A percentile compares a stretch with the other conserved stretches of the same genome.
These are phyloP conservation scores for Peniophora sp. DNA, from an alignment of 1,284 basidiomycete genomes.

Conservation along the genomic window DNA sequence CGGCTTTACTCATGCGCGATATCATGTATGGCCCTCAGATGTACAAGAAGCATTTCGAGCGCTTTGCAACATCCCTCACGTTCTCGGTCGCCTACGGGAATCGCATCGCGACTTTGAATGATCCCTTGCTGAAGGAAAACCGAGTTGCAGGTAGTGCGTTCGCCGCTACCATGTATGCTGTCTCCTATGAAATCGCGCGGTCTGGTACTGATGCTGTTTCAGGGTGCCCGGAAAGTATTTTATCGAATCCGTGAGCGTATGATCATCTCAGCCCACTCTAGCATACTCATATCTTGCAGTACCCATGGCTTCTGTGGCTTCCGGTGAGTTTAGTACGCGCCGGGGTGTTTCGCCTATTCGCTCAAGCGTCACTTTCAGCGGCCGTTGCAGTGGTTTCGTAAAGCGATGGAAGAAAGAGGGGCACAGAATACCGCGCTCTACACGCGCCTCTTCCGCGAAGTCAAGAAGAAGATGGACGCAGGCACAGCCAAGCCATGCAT, in stretches of 20 bases:
- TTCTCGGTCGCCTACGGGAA: constrained; percentile 4
- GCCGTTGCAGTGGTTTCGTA: constrained; percentile 4
- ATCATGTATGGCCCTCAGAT: neutral
- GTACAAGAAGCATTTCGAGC: neutral
- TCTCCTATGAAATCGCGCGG: neutral
- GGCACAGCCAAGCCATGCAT: constrained; percentile 3
- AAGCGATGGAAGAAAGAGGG: neutral
- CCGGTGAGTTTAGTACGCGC: neutral
- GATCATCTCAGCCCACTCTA: neutral
- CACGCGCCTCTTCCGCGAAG: neutral
- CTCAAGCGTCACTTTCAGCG: neutral
- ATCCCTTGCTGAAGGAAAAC: constrained; percentile 2
- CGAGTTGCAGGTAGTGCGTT: neutral
- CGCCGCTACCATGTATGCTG: neutral
- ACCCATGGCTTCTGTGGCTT: constrained; percentile 3
- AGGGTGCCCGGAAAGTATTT: constrained; percentile 3
- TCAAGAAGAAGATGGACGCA: constrained; percentile 2
- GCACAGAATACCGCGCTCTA: constrained; percentile 1
- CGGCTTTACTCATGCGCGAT: neutral
- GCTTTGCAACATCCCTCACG: constrained; percentile 4
- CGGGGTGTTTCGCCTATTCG: neutral
- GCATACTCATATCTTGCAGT: neutral
- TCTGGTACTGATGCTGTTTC: neutral
- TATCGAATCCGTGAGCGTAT: constrained; percentile 4
- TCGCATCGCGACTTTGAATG: constrained; percentile 1